Evolutionary conservation across 345 rosid genomes (phyloP), one percentile per base, ranked within the genome.

Genomic region (Bretschneidera sinensis): DNA sequence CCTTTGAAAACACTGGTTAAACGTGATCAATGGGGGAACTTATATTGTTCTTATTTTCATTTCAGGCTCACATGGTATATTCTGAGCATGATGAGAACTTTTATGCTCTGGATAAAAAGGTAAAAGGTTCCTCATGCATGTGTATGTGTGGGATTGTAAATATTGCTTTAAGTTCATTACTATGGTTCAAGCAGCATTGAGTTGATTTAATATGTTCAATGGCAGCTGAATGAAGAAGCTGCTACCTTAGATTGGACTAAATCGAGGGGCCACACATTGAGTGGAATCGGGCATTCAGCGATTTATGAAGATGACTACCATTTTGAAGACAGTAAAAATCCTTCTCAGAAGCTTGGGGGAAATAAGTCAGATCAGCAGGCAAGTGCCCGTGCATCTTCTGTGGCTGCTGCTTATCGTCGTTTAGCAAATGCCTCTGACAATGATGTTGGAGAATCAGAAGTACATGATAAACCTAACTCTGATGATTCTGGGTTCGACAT

Each of bases 11-110:
- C n/a, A n/a, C n/a, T n/a, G n/a, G n/a, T n/a, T n/a, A n/a, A n/a
- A 8, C 11, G 0, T 20, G 25, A 39, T 43, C 24, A 9, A 48
- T 34, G 24, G 50, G 34, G 50, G 56, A 53, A 53, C 23, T 55
- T 50, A 51, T 54, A 10, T 21, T 67, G 8, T 60, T 54, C 31
- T 48, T 59, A 54, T 70, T 60, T 43, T 61, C 56, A 49, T 79
- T 48, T 68, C 82, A 94, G 99, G 96, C 97, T 64, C 99, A 90
- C 79, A 94, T 94, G 97, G 79, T 94, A 28, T 77, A 73, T 76
- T 62, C 97, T 2, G 99, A 94, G 69, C 99, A 90, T 59, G 96
- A 94, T 78, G 88, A 83, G 43, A 79, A 83, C 57, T 94, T 94
- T 60, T 83, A 76, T 66, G 85, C 95, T 67, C 81, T 90, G 34